Conservation (phyloP, 2,329 filamentous ascomycete genomes). For the Curvularia verruculosa region DNA sequence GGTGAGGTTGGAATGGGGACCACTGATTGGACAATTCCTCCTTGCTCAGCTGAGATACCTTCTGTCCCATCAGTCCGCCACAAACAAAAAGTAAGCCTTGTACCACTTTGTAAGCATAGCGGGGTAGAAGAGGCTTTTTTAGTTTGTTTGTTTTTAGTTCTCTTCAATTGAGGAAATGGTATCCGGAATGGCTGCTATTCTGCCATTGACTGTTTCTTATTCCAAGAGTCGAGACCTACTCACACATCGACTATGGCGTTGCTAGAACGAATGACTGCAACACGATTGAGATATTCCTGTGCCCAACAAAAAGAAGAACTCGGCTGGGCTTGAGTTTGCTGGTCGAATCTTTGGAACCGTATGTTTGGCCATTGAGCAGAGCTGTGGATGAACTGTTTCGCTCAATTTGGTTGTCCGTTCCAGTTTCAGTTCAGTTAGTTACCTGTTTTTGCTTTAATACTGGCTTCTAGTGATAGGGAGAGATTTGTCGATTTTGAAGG, state of each 20-base stretch:
- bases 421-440: too few species aligned
- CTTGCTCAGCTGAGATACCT: neutral
- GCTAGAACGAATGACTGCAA: neutral
- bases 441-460: too few species aligned
- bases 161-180: neutral
- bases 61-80: neutral
- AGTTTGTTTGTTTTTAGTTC: neutral
- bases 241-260: neutral
- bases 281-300: neutral
- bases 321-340: neutral
- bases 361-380: neutral
- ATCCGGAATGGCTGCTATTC: neutral
- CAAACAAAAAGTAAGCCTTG: neutral
- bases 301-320: neutral
- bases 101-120: neutral
- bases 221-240: neutral
- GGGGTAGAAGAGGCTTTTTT: neutral
- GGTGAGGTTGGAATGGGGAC: constrained; percentile 17
- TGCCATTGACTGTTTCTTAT: neutral
- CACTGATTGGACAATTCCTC: constrained; percentile 24
- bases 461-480: too few species aligned
- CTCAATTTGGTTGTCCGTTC: too few species aligned
- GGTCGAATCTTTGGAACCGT: neutral
- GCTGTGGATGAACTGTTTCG: neutral
- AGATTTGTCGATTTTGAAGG: too few species aligned